These are phyloP conservation scores for Schoenoplectus triqueter DNA, from an alignment of 202 grass and related monocot genomes.

Conservation along the genomic window DNA sequence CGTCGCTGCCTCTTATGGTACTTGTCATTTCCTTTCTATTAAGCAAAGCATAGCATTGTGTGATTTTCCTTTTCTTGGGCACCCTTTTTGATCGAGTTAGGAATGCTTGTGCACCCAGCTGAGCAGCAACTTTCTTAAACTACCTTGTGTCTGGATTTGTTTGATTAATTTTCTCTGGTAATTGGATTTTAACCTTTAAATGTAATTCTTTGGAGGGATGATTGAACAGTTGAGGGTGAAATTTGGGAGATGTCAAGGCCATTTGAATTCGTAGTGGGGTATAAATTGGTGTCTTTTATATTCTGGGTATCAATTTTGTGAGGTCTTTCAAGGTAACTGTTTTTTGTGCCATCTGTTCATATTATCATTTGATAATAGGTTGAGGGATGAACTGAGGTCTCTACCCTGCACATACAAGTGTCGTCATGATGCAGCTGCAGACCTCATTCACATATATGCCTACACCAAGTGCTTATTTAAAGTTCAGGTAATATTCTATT, in stretches of 20 bases:
- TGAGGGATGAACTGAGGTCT: conserved; percentile 86
- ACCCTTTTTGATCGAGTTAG: not conserved
- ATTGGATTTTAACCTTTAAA: not conserved
- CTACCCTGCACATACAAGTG: conserved; percentile 88
- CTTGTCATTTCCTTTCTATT: conserved; percentile 26
- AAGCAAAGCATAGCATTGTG: conserved; percentile 44
- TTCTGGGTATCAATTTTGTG: not conserved
- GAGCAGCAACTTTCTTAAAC: conserved; percentile 21
- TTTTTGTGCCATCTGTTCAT: not conserved
- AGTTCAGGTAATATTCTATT: conserved; percentile 59
- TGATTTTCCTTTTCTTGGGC: conserved; percentile 24
- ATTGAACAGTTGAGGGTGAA: conserved; percentile 10
- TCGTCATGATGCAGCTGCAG: conserved; percentile 94
- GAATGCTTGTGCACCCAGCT: conserved; percentile 11
- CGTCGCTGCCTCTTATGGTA: conserved; percentile 87
- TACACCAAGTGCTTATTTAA: conserved; percentile 97
- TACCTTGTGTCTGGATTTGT: not conserved
- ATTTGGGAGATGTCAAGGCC: not conserved
- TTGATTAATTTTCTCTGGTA: not conserved
- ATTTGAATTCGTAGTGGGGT: not conserved
- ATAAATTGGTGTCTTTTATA: not conserved
- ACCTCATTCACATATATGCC: conserved; percentile 98
- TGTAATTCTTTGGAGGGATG: not conserved
- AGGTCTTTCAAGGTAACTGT: conserved; percentile 2
- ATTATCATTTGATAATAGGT: conserved; percentile 48